These are phyloP conservation scores for Thelephora ganbajun DNA, from an alignment of 768 basidiomycete species.

Conservation along the genomic window DNA sequence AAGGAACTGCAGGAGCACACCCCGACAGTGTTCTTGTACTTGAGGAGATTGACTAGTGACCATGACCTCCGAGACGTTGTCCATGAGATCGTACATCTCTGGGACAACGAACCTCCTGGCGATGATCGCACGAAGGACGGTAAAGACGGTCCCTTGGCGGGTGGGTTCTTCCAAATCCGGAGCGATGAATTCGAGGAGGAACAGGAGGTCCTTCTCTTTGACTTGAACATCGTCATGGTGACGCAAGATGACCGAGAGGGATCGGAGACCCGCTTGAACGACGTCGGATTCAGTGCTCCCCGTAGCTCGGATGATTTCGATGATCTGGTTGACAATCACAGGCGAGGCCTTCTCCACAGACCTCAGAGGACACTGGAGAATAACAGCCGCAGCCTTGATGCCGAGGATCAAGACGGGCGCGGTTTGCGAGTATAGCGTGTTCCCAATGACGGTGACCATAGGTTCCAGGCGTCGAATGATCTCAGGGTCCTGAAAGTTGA, in stretches of 20 bases:
- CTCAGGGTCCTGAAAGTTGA: slow-evolving; percentile 68
- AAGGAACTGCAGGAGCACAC: slow-evolving; percentile 83
- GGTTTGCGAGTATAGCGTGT: slow-evolving; percentile 78
- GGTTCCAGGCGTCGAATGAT: slow-evolving; percentile 75
- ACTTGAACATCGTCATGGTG: slow-evolving; percentile 70
- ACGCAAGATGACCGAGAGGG: slow-evolving; percentile 80
- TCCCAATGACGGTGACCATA: slow-evolving; percentile 78
- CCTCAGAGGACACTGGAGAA: slow-evolving; percentile 75
- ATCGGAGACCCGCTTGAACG: slow-evolving; percentile 77
- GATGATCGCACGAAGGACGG: slow-evolving; percentile 82
- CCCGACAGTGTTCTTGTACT: slow-evolving; percentile 85
- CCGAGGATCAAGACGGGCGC: slow-evolving; percentile 62
- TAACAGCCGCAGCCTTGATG: slow-evolving; percentile 65
- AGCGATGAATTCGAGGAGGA: slow-evolving; percentile 69
- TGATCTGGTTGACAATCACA: slow-evolving; percentile 70
- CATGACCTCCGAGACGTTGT: slow-evolving; percentile 79
- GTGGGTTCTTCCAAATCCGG: slow-evolving; percentile 86
- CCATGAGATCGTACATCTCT: slow-evolving; percentile 97
- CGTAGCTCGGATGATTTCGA: slow-evolving; percentile 67
- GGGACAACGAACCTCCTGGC: slow-evolving; percentile 85
- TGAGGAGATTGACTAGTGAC: slow-evolving; percentile 86
- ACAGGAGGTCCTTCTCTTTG: slow-evolving; percentile 80
- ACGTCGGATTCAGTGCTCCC: slow-evolving; percentile 86
- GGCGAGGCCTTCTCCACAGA: slow-evolving; percentile 63
- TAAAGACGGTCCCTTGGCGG: slow-evolving; percentile 77